Evolutionary conservation across 2,329 filamentous ascomycete species (phyloP).

Genomic region (Aureobasidium sp.): DNA sequence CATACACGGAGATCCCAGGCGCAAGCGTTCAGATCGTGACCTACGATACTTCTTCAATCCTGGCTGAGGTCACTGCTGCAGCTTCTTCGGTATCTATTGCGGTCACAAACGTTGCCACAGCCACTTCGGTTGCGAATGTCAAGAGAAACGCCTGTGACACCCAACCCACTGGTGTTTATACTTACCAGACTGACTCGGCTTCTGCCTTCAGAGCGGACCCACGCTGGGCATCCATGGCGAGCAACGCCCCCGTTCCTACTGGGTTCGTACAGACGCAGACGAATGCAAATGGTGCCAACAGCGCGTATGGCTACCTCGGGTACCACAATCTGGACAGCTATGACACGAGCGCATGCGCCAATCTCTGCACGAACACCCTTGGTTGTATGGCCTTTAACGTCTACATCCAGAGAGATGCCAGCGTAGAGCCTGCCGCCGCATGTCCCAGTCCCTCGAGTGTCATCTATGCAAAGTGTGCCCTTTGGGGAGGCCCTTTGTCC

Average conservation of each 20-base stretch:
- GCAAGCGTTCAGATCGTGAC: slow-evolving; percentile 15
- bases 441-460: slow-evolving; percentile 14
- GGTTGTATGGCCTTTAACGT: slow-evolving; percentile 15
- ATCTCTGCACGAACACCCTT: background rate
- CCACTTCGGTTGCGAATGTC: slow-evolving; percentile 12
- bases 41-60: slow-evolving; percentile 15
- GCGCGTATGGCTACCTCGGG: slow-evolving; percentile 15
- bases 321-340: slow-evolving; percentile 11
- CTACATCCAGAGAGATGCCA: slow-evolving; percentile 15
- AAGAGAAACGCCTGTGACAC: slow-evolving; percentile 8
- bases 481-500: slow-evolving; percentile 26
- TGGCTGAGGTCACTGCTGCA: slow-evolving; percentile 15
- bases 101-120: slow-evolving; percentile 10
- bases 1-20: background rate
- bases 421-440: slow-evolving; percentile 11
- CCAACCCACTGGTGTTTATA: background rate
- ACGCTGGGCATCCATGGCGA: slow-evolving; percentile 15
- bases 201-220: slow-evolving; percentile 12
- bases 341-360: background rate
- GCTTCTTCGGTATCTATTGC: slow-evolving; percentile 16
- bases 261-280: slow-evolving; percentile 16
- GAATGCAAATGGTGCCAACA: slow-evolving; percentile 15
- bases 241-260: slow-evolving; percentile 10
- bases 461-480: slow-evolving; percentile 21
- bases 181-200: slow-evolving; percentile 17